These are phyloP conservation scores for Russula griseocarnosa DNA, from an alignment of 768 basidiomycete species.

Conservation along the genomic window DNA sequence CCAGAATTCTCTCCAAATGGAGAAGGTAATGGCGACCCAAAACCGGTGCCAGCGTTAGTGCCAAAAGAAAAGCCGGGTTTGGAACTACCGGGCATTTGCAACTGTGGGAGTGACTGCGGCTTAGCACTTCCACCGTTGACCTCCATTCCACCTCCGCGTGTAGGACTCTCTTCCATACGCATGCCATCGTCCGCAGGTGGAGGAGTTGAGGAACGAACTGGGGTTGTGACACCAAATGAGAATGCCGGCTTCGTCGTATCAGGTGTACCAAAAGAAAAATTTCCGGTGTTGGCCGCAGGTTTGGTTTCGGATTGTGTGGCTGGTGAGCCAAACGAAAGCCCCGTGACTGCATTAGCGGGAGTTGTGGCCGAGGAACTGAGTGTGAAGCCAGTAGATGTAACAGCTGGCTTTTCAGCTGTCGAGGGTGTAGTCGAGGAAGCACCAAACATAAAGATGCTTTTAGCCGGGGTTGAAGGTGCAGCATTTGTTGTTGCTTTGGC, in stretches of 20 bases:
- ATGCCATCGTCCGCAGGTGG: slow-evolving; percentile 65
- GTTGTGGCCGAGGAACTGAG: slow-evolving; percentile 21
- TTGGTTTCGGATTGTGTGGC: slow-evolving; percentile 29
- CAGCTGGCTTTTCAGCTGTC: slow-evolving; percentile 15
- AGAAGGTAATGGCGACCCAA: slow-evolving; percentile 17
- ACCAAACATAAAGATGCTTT: slow-evolving; percentile 26
- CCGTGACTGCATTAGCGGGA: slow-evolving; percentile 6
- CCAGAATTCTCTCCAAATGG: slow-evolving; percentile 25
- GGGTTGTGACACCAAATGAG: slow-evolving; percentile 45
- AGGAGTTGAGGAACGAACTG: slow-evolving; percentile 56
- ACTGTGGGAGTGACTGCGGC: slow-evolving; percentile 22
- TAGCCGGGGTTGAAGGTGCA: slow-evolving; percentile 12
- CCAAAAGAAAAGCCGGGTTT: slow-evolving; percentile 24
- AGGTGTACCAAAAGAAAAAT: slow-evolving; percentile 49
- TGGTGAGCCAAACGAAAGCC: slow-evolving; percentile 24
- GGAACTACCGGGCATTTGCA: slow-evolving; percentile 22
- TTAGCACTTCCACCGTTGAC: slow-evolving; percentile 35
- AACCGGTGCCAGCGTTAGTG: slow-evolving; percentile 10
- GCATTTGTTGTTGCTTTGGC: neutral
- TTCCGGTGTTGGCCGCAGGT: slow-evolving; percentile 2
- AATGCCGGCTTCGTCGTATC: slow-evolving; percentile 44
- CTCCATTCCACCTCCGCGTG: slow-evolving; percentile 43
- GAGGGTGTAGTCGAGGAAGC: slow-evolving; percentile 26
- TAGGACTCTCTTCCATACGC: slow-evolving; percentile 80
- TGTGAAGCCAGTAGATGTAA: slow-evolving; percentile 20